Evolutionary conservation across 441 rosid species (phyloP).

Genomic region (California macrophylla): DNA sequence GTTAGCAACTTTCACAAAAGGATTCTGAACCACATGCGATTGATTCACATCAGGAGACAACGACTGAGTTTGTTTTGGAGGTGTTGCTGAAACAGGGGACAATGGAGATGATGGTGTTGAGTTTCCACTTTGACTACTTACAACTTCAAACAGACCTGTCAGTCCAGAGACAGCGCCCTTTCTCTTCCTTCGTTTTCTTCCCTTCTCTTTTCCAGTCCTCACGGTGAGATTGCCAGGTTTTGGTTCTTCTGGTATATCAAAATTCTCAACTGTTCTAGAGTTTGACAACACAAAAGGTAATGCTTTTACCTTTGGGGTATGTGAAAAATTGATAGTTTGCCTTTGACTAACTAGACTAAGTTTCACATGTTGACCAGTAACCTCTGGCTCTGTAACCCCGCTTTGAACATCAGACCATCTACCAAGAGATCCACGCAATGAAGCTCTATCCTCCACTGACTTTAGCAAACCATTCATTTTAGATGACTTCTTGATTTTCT

Average conservation of each 20-base stretch:
- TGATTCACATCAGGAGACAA: conserved; percentile 28
- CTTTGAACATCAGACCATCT: conserved; percentile 18
- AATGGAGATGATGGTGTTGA: conserved; percentile 87
- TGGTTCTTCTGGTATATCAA: conserved; percentile 29
- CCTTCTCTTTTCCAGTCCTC: conserved; percentile 51
- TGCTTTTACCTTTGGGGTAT: conserved; percentile 16
- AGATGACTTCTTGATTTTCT: conserved; percentile 23
- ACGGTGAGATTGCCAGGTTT: conserved; percentile 49
- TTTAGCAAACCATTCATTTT: conserved; percentile 36
- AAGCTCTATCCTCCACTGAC: conserved; percentile 32
- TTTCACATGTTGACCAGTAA: conserved; percentile 17
- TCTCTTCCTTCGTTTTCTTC: conserved; percentile 65
- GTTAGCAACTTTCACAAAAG: conserved; percentile 24
- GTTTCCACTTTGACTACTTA: conserved; percentile 88
- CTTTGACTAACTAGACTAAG: conserved; percentile 18
- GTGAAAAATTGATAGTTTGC: conserved; percentile 1
- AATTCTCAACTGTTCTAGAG: conserved; percentile 28
- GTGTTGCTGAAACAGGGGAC: conserved; percentile 41
- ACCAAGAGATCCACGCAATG: conserved; percentile 21
- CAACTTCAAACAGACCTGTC: conserved; percentile 44
- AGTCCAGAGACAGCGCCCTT: conserved; percentile 40
- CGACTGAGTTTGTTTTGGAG: conserved; percentile 23
- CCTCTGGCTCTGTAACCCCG: conserved; percentile 13
- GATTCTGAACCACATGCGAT: conserved; percentile 22
- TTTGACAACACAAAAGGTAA: conserved; percentile 26